Conservation (phyloP, 257 asterid species). For the Anisodus tanguticus region DNA sequence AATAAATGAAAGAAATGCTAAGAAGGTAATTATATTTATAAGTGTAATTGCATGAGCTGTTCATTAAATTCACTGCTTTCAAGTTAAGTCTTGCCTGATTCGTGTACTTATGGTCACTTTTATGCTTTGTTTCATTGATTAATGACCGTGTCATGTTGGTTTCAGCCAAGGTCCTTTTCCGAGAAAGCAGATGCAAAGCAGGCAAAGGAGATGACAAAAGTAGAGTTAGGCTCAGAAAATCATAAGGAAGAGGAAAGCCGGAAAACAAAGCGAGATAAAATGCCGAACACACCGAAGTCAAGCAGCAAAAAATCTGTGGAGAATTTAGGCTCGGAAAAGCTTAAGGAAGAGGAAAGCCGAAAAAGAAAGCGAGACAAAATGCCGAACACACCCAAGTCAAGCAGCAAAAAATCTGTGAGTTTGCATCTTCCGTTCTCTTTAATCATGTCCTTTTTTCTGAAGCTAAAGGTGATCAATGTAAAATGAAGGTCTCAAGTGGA, state of each 20-base stretch:
- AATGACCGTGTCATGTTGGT: not conserved
- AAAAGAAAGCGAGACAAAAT: constrained; percentile 34
- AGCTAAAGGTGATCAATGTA: not conserved
- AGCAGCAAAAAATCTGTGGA: constrained; percentile 18
- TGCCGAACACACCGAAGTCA: constrained; percentile 33
- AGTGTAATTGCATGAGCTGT: not conserved
- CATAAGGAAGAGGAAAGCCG: constrained; percentile 29
- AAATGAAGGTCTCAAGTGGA: constrained; percentile 15
- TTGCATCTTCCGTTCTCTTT: not conserved
- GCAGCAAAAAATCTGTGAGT: constrained; percentile 38
- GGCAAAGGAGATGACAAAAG: constrained; percentile 27
- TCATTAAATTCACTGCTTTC: not conserved
- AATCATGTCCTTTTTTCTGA: constrained; percentile 4
- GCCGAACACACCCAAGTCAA: constrained; percentile 34
- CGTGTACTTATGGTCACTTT: not conserved
- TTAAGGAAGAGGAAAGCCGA: constrained; percentile 30
- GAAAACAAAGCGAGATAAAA: constrained; percentile 33
- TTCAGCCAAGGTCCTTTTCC: constrained; percentile 26
- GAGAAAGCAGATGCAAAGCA: constrained; percentile 1
- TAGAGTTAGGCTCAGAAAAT: not conserved
- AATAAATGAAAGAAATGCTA: not conserved
- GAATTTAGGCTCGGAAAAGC: constrained; percentile 13
- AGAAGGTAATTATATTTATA: not conserved
- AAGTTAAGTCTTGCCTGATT: not conserved
- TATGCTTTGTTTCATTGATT: not conserved